Evolutionary conservation across 352 stramenopile genomes (phyloP).

Genomic region (Globisporangium paddicum): DNA sequence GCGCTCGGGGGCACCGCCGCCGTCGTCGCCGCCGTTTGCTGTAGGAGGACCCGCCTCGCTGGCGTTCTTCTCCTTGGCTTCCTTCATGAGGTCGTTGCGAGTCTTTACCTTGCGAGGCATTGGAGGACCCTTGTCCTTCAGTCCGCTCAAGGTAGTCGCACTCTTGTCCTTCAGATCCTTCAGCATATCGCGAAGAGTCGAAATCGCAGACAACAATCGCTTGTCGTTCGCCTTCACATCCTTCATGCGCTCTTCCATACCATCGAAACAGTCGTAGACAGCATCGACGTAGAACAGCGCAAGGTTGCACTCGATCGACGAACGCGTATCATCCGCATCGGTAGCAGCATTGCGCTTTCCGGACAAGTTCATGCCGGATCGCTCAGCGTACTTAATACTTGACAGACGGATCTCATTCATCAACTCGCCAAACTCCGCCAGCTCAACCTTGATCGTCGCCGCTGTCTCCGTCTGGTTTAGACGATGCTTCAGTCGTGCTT

Average conservation of each 20-base stretch:
- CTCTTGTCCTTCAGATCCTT: slow-evolving; percentile 69
- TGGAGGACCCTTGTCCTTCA: slow-evolving; percentile 68
- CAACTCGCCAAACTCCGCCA: slow-evolving; percentile 75
- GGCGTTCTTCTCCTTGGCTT: slow-evolving; percentile 85
- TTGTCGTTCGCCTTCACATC: slow-evolving; percentile 83
- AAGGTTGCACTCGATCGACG: slow-evolving; percentile 66
- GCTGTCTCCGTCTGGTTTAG: slow-evolving; percentile 69
- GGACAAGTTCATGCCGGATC: slow-evolving; percentile 83
- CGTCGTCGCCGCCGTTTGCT: slow-evolving; percentile 22
- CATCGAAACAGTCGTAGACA: slow-evolving; percentile 67
- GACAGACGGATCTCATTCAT: slow-evolving; percentile 78
- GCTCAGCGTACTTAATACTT: slow-evolving; percentile 77
- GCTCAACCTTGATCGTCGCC: slow-evolving; percentile 83
- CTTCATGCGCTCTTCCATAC: slow-evolving; percentile 80
- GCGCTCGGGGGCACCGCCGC: slow-evolving; percentile 17
- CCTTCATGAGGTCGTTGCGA: slow-evolving; percentile 73
- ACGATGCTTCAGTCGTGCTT: slow-evolving; percentile 64
- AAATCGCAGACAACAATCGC: slow-evolving; percentile 62
- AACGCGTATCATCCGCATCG: slow-evolving; percentile 71
- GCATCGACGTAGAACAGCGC: slow-evolving; percentile 56
- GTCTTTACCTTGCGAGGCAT: slow-evolving; percentile 60
- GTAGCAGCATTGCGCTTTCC: slow-evolving; percentile 69
- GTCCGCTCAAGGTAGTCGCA: slow-evolving; percentile 19
- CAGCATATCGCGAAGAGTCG: slow-evolving; percentile 49
- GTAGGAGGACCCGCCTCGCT: slow-evolving; percentile 29